Evolutionary conservation across 192 early-diverging fungal species (phyloP).

Genomic region (Coemansia sp.): DNA sequence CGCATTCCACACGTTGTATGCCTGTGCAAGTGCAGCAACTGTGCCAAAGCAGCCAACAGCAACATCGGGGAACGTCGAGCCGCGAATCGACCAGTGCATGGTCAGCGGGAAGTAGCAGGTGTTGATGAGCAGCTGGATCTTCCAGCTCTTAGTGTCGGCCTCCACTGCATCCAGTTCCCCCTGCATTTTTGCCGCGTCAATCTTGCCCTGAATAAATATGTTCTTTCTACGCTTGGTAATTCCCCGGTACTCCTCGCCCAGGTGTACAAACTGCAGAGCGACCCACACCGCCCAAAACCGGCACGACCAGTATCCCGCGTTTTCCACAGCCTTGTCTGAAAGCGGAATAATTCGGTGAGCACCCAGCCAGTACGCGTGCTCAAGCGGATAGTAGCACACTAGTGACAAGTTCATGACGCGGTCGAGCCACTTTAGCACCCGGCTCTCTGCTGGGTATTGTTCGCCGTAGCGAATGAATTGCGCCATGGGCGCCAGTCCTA

Average conservation of each 20-base stretch:
- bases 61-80: slow-evolving; percentile 85
- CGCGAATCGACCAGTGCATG: slow-evolving; percentile 87
- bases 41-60: slow-evolving; percentile 91
- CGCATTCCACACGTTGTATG: slow-evolving; percentile 80
- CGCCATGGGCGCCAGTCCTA: slow-evolving; percentile 77
- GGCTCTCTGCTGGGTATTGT: slow-evolving; percentile 66
- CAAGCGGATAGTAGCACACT: slow-evolving; percentile 91
- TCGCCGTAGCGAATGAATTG: slow-evolving; percentile 85
- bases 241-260: slow-evolving; percentile 66
- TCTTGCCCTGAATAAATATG: slow-evolving; percentile 61
- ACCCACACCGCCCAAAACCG: slow-evolving; percentile 96
- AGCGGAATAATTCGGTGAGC: slow-evolving; percentile 80
- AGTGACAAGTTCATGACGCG: slow-evolving; percentile 87
- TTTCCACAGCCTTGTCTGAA: slow-evolving; percentile 68
- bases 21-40: slow-evolving; percentile 83
- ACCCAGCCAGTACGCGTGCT: slow-evolving; percentile 94
- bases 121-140: slow-evolving; percentile 80
- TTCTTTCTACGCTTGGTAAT: slow-evolving; percentile 53
- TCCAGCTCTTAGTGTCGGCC: slow-evolving; percentile 59
- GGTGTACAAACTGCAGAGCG: slow-evolving; percentile 80
- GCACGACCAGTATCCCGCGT: slow-evolving; percentile 89
- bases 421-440: slow-evolving; percentile 64
- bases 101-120: slow-evolving; percentile 91
- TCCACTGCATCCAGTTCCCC: slow-evolving; percentile 64
- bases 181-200: slow-evolving; percentile 61